Percentiles rank a stretch among this genome's conserved stretches.
These are phyloP conservation scores for Exserohilum rostratum DNA, from an alignment of 2,329 filamentous ascomycete genomes.

Conservation along the genomic window DNA sequence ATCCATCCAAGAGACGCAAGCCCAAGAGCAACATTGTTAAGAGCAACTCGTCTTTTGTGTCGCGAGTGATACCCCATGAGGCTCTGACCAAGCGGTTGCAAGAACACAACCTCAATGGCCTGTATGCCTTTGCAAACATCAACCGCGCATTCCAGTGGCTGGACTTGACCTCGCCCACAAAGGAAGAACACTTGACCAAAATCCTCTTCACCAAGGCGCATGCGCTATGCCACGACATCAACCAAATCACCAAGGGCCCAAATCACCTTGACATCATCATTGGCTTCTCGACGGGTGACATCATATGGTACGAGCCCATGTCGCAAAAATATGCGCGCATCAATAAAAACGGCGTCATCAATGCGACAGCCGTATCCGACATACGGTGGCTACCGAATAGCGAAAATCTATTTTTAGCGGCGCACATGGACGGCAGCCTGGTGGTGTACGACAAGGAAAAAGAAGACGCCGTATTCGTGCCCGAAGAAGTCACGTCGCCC, in stretches of 20 bases:
- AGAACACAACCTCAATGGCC: conserved; percentile 77
- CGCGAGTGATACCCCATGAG: conserved; percentile 92
- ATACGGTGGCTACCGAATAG: conserved; percentile 95
- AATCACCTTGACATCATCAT: conserved; percentile 89
- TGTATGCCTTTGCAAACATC: conserved; percentile 93
- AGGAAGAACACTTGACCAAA: conserved; percentile 91
- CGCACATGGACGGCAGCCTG: conserved; percentile 87
- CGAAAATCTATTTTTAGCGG: conserved; percentile 88
- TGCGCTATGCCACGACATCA: conserved; percentile 92
- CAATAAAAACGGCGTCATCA: conserved; percentile 96
- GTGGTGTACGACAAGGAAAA: conserved; percentile 98
- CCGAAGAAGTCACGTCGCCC: conserved; percentile 61
- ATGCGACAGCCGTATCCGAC: conserved; percentile 80
- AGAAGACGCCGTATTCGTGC: conserved; percentile 79
- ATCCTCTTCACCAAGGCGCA: conserved; percentile 97
- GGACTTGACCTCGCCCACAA: conserved; percentile 77
- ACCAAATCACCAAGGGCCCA: conserved; percentile 76
- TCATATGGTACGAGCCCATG: conserved; percentile 98
- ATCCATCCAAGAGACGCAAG: conserved; percentile 76
- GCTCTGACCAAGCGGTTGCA: conserved; percentile 75
- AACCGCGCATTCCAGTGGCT: conserved; percentile 97
- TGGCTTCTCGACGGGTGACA: conserved; percentile 94
- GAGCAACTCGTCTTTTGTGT: conserved; percentile 98
- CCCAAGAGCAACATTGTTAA: conserved; percentile 99
- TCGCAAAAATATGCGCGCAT: conserved; percentile 93